Evolutionary conservation across 2,329 filamentous ascomycete genomes (phyloP), one percentile per base, ranked within the genome.

Genomic region (Colletotrichum godetiae): DNA sequence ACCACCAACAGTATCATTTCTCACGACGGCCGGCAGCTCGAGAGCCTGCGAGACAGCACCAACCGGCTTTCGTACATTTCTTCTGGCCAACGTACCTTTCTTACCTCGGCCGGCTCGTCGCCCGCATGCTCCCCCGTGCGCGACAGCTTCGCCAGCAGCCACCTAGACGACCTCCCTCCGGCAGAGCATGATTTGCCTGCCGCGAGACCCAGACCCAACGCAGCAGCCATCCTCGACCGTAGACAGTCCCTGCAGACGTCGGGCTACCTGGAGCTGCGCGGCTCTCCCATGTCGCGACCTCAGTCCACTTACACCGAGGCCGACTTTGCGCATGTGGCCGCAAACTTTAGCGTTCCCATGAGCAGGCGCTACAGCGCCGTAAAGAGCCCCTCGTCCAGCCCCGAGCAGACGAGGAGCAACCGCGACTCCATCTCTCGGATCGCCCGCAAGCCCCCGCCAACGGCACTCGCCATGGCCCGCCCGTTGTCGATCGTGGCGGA

Each of bases 61-160:
- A 86, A 90, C 74, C 86, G 91, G 6, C 83, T 90, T 5, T 92
- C 91, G 0, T 88, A 86, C 74, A 84, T 91, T 52, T 92, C 91
- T 2, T 91, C 89, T 5, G 88, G 88, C 7, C 89, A 92, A 78
- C 85, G 88, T 71, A 92, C 91, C 3, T 82, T 90, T 31, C 78
- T 91, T 8, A 92, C 90, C 2, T 92, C 90, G 0, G 85, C 87
- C 22, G 86, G 84, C 35, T 91, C 90, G 0, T 92, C 90, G 0
- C 88, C 89, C 2, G 84, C 88, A 19, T 86, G 84, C 68, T 92
- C 90, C 1, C 90, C 91, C 0, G 86, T 85, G 1, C 83, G 86
- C 13, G 87, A 88, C 46, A 89, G 83, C 67, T 90, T 90, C 68
- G 81, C 81, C 19, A 84, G 81, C 68, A 78, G 82, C 46, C 68